These are phyloP conservation scores for Fusarium sp. DNA, from an alignment of 2,329 filamentous ascomycete species.

Conservation along the genomic window DNA sequence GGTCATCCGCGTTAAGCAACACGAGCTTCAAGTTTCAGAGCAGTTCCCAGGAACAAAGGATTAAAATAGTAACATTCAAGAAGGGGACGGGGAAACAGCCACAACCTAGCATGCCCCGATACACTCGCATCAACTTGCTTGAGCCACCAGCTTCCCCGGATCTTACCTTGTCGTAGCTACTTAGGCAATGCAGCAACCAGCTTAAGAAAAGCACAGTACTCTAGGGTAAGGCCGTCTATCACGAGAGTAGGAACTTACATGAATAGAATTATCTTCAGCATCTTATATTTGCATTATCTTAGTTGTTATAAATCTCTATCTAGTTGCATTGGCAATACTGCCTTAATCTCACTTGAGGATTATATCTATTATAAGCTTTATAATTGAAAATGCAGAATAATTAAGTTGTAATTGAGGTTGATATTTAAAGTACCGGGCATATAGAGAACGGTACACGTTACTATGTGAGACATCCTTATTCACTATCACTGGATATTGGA, in stretches of 20 bases:
- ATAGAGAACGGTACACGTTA: not conserved
- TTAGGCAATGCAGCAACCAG: not conserved
- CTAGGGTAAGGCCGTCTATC: not conserved
- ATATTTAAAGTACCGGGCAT: no score
- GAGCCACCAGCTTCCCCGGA: not conserved
- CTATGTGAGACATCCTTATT: not conserved
- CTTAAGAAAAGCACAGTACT: not conserved
- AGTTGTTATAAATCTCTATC: not conserved
- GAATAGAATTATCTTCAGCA: not conserved
- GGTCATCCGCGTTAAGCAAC: constrained; percentile 2
- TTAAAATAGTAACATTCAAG: constrained; percentile 12
- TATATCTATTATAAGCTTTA: not conserved
- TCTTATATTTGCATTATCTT: not conserved
- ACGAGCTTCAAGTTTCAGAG: not conserved
- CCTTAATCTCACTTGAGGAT: not conserved
- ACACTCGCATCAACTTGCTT: not conserved
- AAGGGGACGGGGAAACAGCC: not conserved
- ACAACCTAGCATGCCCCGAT: not conserved
- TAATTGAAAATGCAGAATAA: not conserved
- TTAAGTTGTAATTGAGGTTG: not conserved
- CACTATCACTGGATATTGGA: not conserved
- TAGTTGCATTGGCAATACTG: not conserved
- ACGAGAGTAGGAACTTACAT: not conserved
- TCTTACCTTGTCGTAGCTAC: not conserved
- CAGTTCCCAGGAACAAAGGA: not conserved